phyloP scores from a whole-genome alignment of 768 basidiomycete genomes.

The Psilocybe sp. region DNA sequence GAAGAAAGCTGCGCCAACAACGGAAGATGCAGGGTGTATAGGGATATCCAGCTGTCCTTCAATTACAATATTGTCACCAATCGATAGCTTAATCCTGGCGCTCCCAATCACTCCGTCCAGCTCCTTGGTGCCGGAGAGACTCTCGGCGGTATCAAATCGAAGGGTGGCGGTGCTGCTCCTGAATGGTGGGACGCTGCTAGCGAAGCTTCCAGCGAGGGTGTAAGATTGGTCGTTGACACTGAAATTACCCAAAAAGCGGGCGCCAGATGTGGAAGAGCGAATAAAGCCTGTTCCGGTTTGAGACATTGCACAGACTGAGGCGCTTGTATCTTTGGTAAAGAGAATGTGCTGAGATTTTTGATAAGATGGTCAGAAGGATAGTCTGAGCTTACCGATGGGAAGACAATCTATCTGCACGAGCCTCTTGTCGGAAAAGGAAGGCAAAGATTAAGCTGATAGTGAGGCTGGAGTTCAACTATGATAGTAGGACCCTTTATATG shows the following conservation, averaged over 20 bases:
- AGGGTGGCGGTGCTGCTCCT: constrained; percentile 1
- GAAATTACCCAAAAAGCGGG: constrained; percentile 3
- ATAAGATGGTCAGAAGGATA: too few relatives aligned
- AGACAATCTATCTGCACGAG: too few relatives aligned
- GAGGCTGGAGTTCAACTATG: too few relatives aligned
- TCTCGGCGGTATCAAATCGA: neutral
- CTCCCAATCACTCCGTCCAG: constrained; percentile 1
- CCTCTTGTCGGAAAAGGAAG: too few relatives aligned
- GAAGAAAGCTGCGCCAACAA: neutral
- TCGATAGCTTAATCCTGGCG: neutral
- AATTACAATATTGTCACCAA: neutral
- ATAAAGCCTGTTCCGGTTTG: neutral
- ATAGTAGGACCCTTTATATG: too few relatives aligned
- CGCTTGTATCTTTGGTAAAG: too few relatives aligned
- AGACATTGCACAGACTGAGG: too few relatives aligned
- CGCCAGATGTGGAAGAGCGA: neutral
- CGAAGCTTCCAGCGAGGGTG: constrained; percentile 1
- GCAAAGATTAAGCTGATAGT: too few relatives aligned
- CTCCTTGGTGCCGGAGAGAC: constrained; percentile 1
- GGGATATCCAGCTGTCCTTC: constrained; percentile 3
- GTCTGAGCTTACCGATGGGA: too few relatives aligned
- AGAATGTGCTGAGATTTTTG: too few relatives aligned
- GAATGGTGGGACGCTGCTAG: constrained; percentile 3
- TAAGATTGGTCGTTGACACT: neutral
- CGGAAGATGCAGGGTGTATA: constrained; percentile 1